A percentile compares a stretch with the other conserved stretches of the same genome.
phyloP scores from a whole-genome alignment of 2,329 filamentous ascomycete species.

The Karstenula rhodostoma region DNA sequence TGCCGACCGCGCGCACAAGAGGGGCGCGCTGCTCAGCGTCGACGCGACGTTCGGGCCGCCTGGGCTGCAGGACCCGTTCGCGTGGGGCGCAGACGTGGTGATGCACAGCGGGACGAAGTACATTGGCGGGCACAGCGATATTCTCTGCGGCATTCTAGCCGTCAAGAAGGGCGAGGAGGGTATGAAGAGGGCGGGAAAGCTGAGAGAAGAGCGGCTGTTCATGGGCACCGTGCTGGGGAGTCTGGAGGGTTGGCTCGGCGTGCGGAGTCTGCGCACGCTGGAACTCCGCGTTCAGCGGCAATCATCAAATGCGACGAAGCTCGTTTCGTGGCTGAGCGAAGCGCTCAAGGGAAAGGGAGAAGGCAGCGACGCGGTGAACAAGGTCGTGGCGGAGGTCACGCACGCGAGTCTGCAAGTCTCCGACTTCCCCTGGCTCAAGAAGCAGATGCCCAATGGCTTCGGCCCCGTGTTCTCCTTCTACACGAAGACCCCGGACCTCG shows the following conservation, averaged over 20 bases:
- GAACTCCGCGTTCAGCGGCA: conserved; percentile 83
- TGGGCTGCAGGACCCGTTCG: conserved; percentile 85
- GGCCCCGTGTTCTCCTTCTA: conserved; percentile 86
- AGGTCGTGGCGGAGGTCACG: conserved; percentile 67
- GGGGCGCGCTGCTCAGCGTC: conserved; percentile 80
- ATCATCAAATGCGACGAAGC: conserved; percentile 70
- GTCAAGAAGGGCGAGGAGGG: conserved; percentile 57
- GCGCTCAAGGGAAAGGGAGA: conserved; percentile 54
- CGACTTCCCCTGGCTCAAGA: conserved; percentile 71
- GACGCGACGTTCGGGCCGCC: conserved; percentile 95
- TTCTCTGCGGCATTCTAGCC: conserved; percentile 85
- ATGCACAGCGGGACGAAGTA: conserved; percentile 98
- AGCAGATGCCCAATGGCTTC: conserved; percentile 91
- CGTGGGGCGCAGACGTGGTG: conserved; percentile 80
- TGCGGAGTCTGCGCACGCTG: conserved; percentile 84
- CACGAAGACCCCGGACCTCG: conserved; percentile 67
- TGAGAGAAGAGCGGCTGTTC: conserved; percentile 75
- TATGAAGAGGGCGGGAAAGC: conserved; percentile 49
- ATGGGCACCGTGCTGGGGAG: conserved; percentile 87
- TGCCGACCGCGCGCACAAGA: conserved; percentile 73
- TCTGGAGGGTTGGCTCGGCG: conserved; percentile 90
- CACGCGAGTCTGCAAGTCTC: conserved; percentile 83
- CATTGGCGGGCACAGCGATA: conserved; percentile 91
- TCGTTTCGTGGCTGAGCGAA: conserved; percentile 76
- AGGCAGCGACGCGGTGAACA: conserved; percentile 57